Conservation (phyloP, 176 grass and related monocot species). For the Oryza punctata region DNA sequence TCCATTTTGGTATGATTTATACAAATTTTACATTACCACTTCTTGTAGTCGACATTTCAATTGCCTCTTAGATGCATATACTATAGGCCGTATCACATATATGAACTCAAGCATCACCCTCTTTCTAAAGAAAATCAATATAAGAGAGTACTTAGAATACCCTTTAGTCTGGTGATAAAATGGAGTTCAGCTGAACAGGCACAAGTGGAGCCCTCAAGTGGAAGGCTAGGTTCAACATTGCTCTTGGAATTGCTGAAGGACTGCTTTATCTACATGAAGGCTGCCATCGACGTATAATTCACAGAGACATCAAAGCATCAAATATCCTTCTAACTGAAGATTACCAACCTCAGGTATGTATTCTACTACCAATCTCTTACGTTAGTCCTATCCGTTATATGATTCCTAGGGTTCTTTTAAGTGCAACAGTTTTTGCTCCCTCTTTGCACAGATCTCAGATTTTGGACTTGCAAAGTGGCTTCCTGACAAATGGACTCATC, state of each 20-base stretch:
- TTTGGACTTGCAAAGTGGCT: conserved; percentile 99
- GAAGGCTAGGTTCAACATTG: conserved; percentile 84
- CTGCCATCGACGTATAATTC: conserved; percentile 95
- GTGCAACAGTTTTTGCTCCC: conserved; percentile 12
- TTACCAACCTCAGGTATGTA: conserved; percentile 82
- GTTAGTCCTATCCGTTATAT: not conserved
- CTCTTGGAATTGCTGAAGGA: conserved; percentile 87
- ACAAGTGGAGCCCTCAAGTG: conserved; percentile 68
- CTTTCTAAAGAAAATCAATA: not conserved
- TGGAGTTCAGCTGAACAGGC: conserved; percentile 66
- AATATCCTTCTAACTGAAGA: conserved; percentile 98
- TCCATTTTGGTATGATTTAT: not conserved
- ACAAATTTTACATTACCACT: not conserved
- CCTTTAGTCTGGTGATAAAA: conserved; percentile 41
- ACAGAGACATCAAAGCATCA: conserved; percentile 98
- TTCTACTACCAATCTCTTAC: conserved; percentile 12
- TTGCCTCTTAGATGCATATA: not conserved
- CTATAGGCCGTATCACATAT: not conserved
- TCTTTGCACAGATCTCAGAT: conserved; percentile 79
- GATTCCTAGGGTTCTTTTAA: conserved; percentile 14
- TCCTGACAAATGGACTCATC: conserved; percentile 81
- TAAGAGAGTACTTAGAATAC: conserved; percentile 23
- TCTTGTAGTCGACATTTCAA: not conserved
- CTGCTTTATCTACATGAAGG: conserved; percentile 89
- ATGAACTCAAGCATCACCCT: not conserved